These are phyloP conservation scores for Priceomyces medius DNA, from an alignment of 805 yeast genomes.

Conservation along the genomic window DNA sequence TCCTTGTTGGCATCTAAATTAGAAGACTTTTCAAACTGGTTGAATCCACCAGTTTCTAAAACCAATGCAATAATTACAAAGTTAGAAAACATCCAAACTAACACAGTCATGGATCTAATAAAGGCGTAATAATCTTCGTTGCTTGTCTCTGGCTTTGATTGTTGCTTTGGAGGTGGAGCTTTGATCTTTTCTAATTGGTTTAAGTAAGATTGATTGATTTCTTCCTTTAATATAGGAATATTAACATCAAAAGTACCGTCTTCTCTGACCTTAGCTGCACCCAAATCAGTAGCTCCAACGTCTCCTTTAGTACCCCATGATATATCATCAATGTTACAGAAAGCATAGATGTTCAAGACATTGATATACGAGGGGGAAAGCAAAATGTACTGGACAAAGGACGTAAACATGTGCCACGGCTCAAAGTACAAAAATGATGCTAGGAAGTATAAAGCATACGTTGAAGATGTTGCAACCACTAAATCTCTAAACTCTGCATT, in stretches of 20 bases:
- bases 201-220: slow-evolving; percentile 53
- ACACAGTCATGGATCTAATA: slow-evolving; percentile 45
- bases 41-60: slow-evolving; percentile 44
- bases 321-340: slow-evolving; percentile 69
- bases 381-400: slow-evolving; percentile 51
- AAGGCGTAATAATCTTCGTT: slow-evolving; percentile 49
- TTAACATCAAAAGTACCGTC: slow-evolving; percentile 59
- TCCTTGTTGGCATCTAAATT: slow-evolving; percentile 24
- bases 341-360: slow-evolving; percentile 63
- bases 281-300: slow-evolving; percentile 56
- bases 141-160: slow-evolving; percentile 23
- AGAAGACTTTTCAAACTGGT: slow-evolving; percentile 34
- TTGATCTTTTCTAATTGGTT: slow-evolving; percentile 54
- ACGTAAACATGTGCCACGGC: slow-evolving; percentile 65
- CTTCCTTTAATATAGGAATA: slow-evolving; percentile 47
- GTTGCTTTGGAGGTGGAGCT: slow-evolving; percentile 37
- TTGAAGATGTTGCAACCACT: slow-evolving; percentile 58
- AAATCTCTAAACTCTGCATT: slow-evolving; percentile 46
- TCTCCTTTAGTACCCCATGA: slow-evolving; percentile 79
- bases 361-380: slow-evolving; percentile 54
- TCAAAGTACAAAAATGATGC: slow-evolving; percentile 60
- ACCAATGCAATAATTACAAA: slow-evolving; percentile 42
- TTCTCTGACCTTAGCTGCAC: slow-evolving; percentile 51
- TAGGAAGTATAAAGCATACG: slow-evolving; percentile 59
- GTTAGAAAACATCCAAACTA: slow-evolving; percentile 46